These are phyloP conservation scores for Gossypium thurberi DNA, from an alignment of 345 rosid genomes.

Conservation along the genomic window DNA sequence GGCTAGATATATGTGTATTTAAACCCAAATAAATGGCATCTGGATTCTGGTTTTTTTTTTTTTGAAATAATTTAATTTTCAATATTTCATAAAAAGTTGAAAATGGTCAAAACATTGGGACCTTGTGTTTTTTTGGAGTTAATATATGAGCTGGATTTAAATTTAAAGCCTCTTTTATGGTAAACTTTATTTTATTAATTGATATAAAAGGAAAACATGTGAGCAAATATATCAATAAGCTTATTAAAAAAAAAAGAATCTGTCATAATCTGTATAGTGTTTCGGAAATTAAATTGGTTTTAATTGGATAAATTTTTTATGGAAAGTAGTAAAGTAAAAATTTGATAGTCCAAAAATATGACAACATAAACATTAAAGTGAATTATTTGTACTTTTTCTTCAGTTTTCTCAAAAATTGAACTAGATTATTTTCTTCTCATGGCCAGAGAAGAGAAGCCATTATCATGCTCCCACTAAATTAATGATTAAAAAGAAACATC, in stretches of 20 bases:
- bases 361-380: no score
- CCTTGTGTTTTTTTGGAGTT: neutral
- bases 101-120: no score
- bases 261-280: no score
- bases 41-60: neutral
- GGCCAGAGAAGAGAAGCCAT: neutral
- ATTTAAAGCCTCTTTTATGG: neutral
- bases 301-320: neutral
- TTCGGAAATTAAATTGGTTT: neutral
- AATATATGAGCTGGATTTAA: neutral
- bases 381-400: neutral
- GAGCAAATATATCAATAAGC: no score
- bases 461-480: conserved; percentile 1
- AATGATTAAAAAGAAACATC: neutral
- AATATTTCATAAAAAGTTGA: no score
- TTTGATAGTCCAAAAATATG: neutral
- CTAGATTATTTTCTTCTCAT: neutral
- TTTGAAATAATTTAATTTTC: neutral
- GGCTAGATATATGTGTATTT: neutral
- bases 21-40: neutral
- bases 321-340: neutral
- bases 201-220: neutral
- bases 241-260: no score
- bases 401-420: neutral
- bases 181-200: no score